Percentiles rank a stretch among this genome's conserved stretches.
Conservation (phyloP, 1,139 yeast species). For the Sugiyamaella novakii region DNA sequence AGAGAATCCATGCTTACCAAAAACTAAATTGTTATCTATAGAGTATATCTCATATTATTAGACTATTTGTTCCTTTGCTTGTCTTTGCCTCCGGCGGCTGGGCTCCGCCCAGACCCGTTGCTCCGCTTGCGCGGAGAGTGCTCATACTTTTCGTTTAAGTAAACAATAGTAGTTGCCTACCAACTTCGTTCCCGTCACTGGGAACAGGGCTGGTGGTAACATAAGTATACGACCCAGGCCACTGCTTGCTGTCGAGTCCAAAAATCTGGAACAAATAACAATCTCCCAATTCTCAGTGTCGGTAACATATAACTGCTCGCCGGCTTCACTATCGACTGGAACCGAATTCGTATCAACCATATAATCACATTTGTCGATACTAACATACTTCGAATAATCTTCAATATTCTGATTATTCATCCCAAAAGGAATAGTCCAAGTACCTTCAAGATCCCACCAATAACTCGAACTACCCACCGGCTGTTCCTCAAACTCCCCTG, state of each 20-base stretch:
- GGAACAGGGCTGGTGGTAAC: slow-evolving; percentile 39
- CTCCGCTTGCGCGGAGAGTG: too few relatives aligned
- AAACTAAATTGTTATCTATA: slow-evolving; percentile 15
- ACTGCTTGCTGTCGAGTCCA: slow-evolving; percentile 43
- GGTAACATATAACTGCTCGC: slow-evolving; percentile 30
- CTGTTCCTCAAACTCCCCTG: slow-evolving; percentile 75
- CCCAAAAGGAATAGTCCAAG: slow-evolving; percentile 53
- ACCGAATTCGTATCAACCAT: slow-evolving; percentile 40
- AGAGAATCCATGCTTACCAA: slow-evolving; percentile 56
- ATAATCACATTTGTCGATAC: slow-evolving; percentile 39
- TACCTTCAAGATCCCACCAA: slow-evolving; percentile 38
- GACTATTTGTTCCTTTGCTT: background rate
- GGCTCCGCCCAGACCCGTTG: too few relatives aligned
- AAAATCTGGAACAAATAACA: slow-evolving; percentile 42
- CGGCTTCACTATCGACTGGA: slow-evolving; percentile 36
- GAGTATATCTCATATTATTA: too few relatives aligned
- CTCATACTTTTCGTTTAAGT: slow-evolving; percentile 27
- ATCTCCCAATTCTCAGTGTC: slow-evolving; percentile 39
- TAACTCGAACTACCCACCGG: slow-evolving; percentile 22
- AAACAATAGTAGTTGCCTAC: slow-evolving; percentile 39
- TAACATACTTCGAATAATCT: slow-evolving; percentile 35
- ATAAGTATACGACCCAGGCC: slow-evolving; percentile 47
- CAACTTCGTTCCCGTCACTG: slow-evolving; percentile 28
- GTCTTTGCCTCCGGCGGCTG: too few relatives aligned
- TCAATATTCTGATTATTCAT: slow-evolving; percentile 74